phyloP scores from a whole-genome alignment of 768 basidiomycete species.

The Pleurotus citrinopileatus region DNA sequence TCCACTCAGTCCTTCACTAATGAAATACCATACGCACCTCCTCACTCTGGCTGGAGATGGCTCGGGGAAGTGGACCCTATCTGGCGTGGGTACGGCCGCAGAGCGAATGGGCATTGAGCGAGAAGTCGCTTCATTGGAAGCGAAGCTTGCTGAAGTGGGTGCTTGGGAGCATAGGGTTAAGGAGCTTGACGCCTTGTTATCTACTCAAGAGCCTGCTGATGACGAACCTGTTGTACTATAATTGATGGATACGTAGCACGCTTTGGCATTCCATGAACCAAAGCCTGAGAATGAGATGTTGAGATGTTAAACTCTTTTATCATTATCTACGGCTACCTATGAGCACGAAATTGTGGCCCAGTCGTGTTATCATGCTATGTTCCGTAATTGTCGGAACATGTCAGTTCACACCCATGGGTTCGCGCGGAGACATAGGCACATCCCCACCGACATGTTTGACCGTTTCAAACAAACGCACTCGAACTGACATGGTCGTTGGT shows the following conservation, averaged over 20 bases:
- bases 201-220: slow-evolving; percentile 33
- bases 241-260: neutral
- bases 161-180: slow-evolving; percentile 68
- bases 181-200: slow-evolving; percentile 59
- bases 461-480: too few relatives aligned
- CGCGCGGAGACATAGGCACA: too few relatives aligned
- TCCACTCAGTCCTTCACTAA: slow-evolving; percentile 65
- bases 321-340: too few relatives aligned
- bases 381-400: too few relatives aligned
- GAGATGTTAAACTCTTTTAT: too few relatives aligned
- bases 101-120: slow-evolving; percentile 72
- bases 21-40: slow-evolving; percentile 87
- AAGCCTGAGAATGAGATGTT: too few relatives aligned
- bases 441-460: too few relatives aligned
- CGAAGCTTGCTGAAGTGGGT: slow-evolving; percentile 65
- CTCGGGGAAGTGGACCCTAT: slow-evolving; percentile 68
- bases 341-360: too few relatives aligned
- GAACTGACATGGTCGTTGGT: too few relatives aligned
- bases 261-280: too few relatives aligned
- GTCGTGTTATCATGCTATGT: too few relatives aligned
- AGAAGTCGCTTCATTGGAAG: slow-evolving; percentile 69
- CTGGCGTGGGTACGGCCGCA: slow-evolving; percentile 68
- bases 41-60: slow-evolving; percentile 76
- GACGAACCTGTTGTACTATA: neutral
- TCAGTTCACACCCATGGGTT: too few relatives aligned